Base-by-base conservation (phyloP, 2,329 filamentous ascomycete genomes). In the Thielaviopsis punctulata region DNA sequence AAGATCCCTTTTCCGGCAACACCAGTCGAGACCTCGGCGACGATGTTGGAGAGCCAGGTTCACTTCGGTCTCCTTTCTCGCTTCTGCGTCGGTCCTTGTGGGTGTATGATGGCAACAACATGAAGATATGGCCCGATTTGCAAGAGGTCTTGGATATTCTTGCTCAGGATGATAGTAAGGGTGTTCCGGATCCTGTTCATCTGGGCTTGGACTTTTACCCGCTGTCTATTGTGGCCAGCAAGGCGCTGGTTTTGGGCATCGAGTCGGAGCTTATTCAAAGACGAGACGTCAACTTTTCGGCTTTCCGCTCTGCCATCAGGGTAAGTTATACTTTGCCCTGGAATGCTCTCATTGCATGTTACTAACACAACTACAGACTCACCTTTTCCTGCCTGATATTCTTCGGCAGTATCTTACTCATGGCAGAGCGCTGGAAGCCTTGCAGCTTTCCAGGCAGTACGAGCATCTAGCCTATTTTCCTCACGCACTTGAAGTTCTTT, bases 191-290 rank as follows among this genome's bases (percentile, higher is more conserved):
- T 8, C 78, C 86, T 1, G 81, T 95, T 10, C 77, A 82, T 22
- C 79, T 96, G 52, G 76, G 84, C 0, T 72, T 94, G n/a, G 92
- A 98, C 64, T 98, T 96, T 65, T 96, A 96, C 61, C 92, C 92
- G 0, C 69, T 96, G 13, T 94, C 89, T 1, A 78, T 90, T 2
- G 69, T 95, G 4, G 69, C 95, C n/a, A 82, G 81, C 54, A 95
- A 95, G 64, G 90, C 86, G 1, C 86, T 96, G 54, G 72, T 95
- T 2, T 73, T 96, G 49, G 92, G 92, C 0, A 79, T 96, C 12
- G 92, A 98, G 63, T 82, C 89, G 0, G 92, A 96, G 59, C 72
- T 96, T 56, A 81, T 94, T n/a, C 90, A 96, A 66, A 79, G 92
- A 53, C 81, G 89, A 49, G 90, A 98, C 65, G 79, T 94, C 55